A percentile compares a stretch with the other conserved stretches of the same genome.
phyloP scores from a whole-genome alignment of 2,329 filamentous ascomycete species.

The Claviceps lovelessii region DNA sequence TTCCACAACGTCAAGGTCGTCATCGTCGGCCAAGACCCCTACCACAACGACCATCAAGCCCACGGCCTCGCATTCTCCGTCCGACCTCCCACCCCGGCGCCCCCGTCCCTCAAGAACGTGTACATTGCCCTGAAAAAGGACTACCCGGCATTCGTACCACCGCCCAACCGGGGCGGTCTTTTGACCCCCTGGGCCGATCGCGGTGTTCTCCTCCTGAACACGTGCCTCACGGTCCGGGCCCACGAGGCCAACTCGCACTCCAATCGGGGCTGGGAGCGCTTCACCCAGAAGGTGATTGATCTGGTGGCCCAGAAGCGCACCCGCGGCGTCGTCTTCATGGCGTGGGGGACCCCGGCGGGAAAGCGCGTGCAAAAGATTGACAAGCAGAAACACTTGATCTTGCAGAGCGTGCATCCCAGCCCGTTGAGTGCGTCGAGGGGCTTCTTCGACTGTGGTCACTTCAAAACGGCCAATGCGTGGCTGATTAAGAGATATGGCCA shows the following conservation, averaged over 20 bases:
- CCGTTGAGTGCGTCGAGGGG: conserved; percentile 74
- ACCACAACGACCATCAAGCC: conserved; percentile 90
- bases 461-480: conserved; percentile 75
- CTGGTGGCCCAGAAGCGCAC: conserved; percentile 63
- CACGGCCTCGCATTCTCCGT: conserved; percentile 95
- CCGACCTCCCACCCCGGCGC: conserved; percentile 71
- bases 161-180: conserved; percentile 64
- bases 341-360: conserved; percentile 79
- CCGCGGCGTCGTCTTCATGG: conserved; percentile 81
- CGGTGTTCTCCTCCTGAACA: conserved; percentile 86
- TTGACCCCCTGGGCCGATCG: conserved; percentile 89
- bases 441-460: conserved; percentile 74
- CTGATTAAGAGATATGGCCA: conserved; percentile 61
- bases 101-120: conserved; percentile 86
- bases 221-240: conserved; percentile 82
- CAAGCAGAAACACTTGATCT: conserved; percentile 58
- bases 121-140: conserved; percentile 79
- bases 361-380: conserved; percentile 66
- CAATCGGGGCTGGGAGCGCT: conserved; percentile 78
- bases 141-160: conserved; percentile 65
- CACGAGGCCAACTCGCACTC: conserved; percentile 78
- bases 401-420: conserved; percentile 82
- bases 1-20: conserved; percentile 81
- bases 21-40: conserved; percentile 90
- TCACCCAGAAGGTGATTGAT: conserved; percentile 87